phyloP scores from a whole-genome alignment of 2,329 filamentous ascomycete species.

The Botrytis fabae region DNA sequence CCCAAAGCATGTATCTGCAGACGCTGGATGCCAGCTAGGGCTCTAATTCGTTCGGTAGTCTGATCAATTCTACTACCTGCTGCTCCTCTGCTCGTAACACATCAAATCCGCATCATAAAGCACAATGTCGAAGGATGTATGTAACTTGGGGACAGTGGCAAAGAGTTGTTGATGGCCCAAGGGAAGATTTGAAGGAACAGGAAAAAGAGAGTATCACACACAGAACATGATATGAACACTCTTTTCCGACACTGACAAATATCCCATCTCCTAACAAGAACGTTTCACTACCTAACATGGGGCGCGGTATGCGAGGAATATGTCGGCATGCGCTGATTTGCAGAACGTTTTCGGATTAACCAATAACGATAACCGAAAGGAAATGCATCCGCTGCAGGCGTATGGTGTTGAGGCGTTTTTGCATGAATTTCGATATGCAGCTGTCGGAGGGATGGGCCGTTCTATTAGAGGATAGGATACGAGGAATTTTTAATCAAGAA shows the following conservation, averaged over 20 bases:
- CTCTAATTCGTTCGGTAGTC: not conserved
- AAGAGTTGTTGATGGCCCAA: not conserved
- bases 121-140: not conserved
- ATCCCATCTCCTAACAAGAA: conserved; percentile 11
- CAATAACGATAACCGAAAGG: conserved; percentile 27
- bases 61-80: not conserved
- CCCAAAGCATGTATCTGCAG: conserved; percentile 14
- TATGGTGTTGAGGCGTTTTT: conserved; percentile 23
- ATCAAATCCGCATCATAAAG: not conserved
- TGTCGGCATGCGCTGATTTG: conserved; percentile 29
- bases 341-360: conserved; percentile 24
- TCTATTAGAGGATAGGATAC: conserved; percentile 18
- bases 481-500: conserved; percentile 5
- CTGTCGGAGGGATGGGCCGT: not conserved
- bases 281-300: not conserved
- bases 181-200: not conserved
- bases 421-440: conserved; percentile 34
- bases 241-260: conserved; percentile 21
- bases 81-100: not conserved
- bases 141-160: not conserved
- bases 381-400: conserved; percentile 25
- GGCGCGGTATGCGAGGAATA: conserved; percentile 21
- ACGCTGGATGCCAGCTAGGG: not conserved
- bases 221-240: not conserved
- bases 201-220: not conserved